Evolutionary conservation across 345 rosid species (phyloP).

Genomic region (Raphanus raphanistrum): DNA sequence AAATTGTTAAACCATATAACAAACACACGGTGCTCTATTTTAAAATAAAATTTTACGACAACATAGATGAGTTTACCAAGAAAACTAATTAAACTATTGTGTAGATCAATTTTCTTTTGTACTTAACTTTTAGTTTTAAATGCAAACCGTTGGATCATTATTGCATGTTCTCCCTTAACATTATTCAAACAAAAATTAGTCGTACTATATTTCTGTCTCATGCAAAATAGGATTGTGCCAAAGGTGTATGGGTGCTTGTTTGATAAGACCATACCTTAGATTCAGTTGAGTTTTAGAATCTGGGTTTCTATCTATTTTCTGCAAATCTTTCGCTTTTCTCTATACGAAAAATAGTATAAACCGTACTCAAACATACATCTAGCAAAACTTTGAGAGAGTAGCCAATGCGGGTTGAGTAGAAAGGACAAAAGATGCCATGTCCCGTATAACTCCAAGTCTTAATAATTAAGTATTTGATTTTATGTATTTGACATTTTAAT

Average conservation of each 20-base stretch:
- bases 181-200: background rate
- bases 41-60: background rate
- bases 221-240: background rate
- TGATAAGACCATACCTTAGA: conserved; percentile 14
- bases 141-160: conserved; percentile 17
- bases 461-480: background rate
- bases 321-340: background rate
- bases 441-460: background rate
- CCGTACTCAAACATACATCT: background rate
- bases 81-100: background rate
- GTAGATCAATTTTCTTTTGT: background rate
- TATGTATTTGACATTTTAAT: no score
- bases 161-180: background rate
- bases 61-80: background rate
- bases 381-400: background rate
- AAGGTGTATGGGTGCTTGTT: background rate
- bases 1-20: background rate
- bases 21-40: background rate
- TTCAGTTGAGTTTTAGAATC: conserved; percentile 14
- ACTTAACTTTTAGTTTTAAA: background rate
- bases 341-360: background rate
- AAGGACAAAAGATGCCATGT: background rate
- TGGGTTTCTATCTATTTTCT: conserved; percentile 17
- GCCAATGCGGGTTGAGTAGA: background rate
- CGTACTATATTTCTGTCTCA: background rate